Evolutionary conservation across 2,329 filamentous ascomycete species (phyloP).

Genomic region (Fusarium graminum): DNA sequence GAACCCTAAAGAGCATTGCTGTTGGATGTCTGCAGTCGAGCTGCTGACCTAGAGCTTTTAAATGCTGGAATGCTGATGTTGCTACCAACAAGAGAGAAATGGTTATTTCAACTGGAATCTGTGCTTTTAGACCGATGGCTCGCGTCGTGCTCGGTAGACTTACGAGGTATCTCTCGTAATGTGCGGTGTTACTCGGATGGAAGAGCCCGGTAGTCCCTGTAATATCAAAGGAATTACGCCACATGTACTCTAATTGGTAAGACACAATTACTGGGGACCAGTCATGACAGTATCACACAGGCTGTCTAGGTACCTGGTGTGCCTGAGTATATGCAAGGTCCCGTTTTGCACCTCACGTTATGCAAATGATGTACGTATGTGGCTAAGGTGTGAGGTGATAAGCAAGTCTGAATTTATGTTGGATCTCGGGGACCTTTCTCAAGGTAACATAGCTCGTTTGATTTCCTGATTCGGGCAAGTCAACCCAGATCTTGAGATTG

Average conservation of each 20-base stretch:
- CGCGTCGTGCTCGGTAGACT: neutral
- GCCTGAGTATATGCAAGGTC: slow-evolving; percentile 10
- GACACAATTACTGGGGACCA: too few relatives aligned
- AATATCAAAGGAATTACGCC: neutral
- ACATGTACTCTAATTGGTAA: too few relatives aligned
- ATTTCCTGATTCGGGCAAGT: neutral
- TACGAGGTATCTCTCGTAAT: neutral
- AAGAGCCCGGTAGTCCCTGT: too few relatives aligned
- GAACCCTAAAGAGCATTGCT: slow-evolving; percentile 9
- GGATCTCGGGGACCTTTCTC: too few relatives aligned
- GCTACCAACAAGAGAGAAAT: slow-evolving; percentile 2
- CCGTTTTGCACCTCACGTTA: neutral
- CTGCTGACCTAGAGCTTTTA: slow-evolving; percentile 9
- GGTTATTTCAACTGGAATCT: neutral
- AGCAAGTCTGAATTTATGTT: neutral
- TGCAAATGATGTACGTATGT: slow-evolving; percentile 1
- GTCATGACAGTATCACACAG: neutral
- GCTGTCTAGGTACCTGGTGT: neutral
- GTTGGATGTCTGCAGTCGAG: neutral
- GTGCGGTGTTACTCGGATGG: too few relatives aligned
- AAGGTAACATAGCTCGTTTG: neutral
- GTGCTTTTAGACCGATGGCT: neutral
- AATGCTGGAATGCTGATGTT: slow-evolving; percentile 32
- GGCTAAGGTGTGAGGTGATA: neutral
- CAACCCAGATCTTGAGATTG: neutral